Percentiles rank a stretch among this genome's conserved stretches.
Conservation (phyloP, 176 grass and related monocot species). For the Luzula sylvatica region DNA sequence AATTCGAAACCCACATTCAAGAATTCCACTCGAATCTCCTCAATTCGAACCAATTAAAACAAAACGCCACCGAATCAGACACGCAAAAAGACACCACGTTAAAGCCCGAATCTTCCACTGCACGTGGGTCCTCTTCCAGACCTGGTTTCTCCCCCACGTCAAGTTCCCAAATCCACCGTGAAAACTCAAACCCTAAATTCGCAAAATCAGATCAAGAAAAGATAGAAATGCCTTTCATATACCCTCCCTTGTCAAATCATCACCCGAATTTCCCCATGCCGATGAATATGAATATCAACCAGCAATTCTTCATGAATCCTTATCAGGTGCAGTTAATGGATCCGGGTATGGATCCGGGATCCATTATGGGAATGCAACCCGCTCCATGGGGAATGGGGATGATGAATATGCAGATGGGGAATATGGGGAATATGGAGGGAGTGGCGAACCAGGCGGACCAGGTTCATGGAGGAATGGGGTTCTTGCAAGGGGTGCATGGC, state of each 20-base stretch:
- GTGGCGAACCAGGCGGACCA: conserved; percentile 28
- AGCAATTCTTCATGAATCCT: conserved; percentile 44
- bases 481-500: conserved; percentile 48
- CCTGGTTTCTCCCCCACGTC: conserved; percentile 43
- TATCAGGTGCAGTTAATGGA: conserved; percentile 57
- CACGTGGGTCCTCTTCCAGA: conserved; percentile 46
- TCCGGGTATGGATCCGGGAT: conserved; percentile 43
- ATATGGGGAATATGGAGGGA: conserved; percentile 41
- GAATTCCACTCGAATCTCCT: conserved; percentile 57
- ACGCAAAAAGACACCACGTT: conserved; percentile 40
- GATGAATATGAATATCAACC: conserved; percentile 64
- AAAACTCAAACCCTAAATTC: conserved; percentile 36
- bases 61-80: conserved; percentile 48
- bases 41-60: conserved; percentile 35
- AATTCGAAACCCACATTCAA: conserved; percentile 69
- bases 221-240: conserved; percentile 45
- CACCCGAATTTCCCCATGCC: conserved; percentile 60
- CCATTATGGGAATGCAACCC: conserved; percentile 32
- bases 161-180: conserved; percentile 55
- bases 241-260: conserved; percentile 47
- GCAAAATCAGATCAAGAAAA: conserved; percentile 42
- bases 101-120: conserved; percentile 69
- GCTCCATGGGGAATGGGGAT: conserved; percentile 54
- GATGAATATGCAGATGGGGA: conserved; percentile 39
- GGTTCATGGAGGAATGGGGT: conserved; percentile 38